phyloP scores from a whole-genome alignment of 352 stramenopile genomes.

The Pythium phragmitis region DNA sequence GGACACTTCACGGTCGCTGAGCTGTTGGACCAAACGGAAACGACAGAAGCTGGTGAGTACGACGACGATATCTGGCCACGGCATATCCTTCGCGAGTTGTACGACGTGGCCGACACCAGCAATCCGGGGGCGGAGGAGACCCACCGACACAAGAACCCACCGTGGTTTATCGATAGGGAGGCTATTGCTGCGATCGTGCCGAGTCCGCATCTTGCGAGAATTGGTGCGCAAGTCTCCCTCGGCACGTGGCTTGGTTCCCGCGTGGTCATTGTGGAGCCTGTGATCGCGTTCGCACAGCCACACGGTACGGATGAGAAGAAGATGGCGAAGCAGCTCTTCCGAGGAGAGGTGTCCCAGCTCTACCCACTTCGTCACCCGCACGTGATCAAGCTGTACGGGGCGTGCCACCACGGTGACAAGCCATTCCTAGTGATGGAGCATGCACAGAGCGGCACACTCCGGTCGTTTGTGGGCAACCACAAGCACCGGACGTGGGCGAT shows the following conservation, averaged over 20 bases:
- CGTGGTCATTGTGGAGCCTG: neutral
- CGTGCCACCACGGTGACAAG: conserved; percentile 8
- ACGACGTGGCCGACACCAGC: neutral
- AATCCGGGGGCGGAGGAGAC: too few species aligned
- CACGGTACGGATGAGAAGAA: too few species aligned
- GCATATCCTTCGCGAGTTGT: neutral
- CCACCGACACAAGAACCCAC: neutral
- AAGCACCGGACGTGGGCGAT: conserved; percentile 26
- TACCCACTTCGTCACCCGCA: conserved; percentile 10
- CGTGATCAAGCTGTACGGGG: conserved; percentile 13
- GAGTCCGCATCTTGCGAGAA: neutral
- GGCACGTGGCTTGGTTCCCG: conserved; percentile 9
- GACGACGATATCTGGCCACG: neutral
- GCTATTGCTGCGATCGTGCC: neutral
- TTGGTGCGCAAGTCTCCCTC: neutral
- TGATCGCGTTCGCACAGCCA: neutral
- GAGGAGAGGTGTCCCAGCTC: neutral
- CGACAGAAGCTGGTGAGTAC: neutral
- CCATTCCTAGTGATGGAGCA: conserved; percentile 17
- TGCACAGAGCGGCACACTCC: conserved; percentile 5
- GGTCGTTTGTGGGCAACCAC: conserved; percentile 10
- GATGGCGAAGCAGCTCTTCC: too few species aligned
- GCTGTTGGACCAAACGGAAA: neutral
- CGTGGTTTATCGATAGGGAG: conserved; percentile 7
- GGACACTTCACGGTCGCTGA: neutral